Conservation (phyloP, 768 basidiomycete species). For the Auricularia sp. region DNA sequence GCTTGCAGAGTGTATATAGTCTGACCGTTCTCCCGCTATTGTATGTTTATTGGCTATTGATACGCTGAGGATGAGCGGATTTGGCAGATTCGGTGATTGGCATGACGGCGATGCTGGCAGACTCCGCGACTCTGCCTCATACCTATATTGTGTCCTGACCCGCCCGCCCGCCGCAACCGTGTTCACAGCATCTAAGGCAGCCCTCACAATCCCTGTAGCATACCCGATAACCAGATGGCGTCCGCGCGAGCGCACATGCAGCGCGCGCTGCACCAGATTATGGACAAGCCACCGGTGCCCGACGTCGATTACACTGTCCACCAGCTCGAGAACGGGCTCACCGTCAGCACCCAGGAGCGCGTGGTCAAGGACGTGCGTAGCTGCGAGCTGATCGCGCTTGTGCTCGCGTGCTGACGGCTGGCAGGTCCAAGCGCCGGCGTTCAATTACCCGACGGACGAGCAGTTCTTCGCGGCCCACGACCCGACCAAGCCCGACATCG, state of each 20-base stretch:
- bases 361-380: slow-evolving; percentile 30
- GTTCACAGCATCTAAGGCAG: background rate
- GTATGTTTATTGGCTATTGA: too few species aligned
- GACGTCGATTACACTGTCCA: background rate
- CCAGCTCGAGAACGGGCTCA: slow-evolving; percentile 28
- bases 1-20: too few species aligned
- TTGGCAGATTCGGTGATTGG: too few species aligned
- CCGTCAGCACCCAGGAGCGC: slow-evolving; percentile 29
- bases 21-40: too few species aligned
- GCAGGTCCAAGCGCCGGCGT: slow-evolving; percentile 36
- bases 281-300: slow-evolving; percentile 16
- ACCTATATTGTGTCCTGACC: too few species aligned
- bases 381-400: background rate
- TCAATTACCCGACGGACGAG: slow-evolving; percentile 30
- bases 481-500: slow-evolving; percentile 31
- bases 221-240: background rate
- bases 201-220: background rate
- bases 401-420: background rate
- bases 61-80: too few species aligned
- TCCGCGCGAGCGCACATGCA: slow-evolving; percentile 12
- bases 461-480: slow-evolving; percentile 32
- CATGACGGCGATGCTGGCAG: too few species aligned
- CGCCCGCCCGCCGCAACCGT: background rate
- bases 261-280: slow-evolving; percentile 18
- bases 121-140: too few species aligned